Evolutionary conservation across 2,329 filamentous ascomycete species (phyloP), one percentile per base, ranked within the genome.

Genomic region (Colletotrichum sansevieriae): DNA sequence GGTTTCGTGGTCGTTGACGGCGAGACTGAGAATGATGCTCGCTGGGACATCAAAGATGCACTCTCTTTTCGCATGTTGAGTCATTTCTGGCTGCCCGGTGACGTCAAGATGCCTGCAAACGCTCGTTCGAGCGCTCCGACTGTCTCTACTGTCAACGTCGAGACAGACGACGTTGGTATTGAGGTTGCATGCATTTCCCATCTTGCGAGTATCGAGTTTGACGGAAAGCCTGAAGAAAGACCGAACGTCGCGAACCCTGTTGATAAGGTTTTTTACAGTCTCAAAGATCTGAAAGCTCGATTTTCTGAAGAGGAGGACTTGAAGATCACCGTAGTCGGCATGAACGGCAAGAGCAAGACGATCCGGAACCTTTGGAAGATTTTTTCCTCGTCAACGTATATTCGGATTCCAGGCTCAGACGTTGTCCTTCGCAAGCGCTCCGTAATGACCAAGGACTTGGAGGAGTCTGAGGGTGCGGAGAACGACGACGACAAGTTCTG

Each of bases 21-120:
- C 1, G 60, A 82, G 70, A 71, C 73, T 72, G 11, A 82, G 85
- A 72, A 93, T 72, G 88, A 92, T 74, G 91, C 89, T 73, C 80
- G 79, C 35, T 93, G 91, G 91, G 90, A 92, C 76, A 81, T 91
- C 63, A 81, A 91, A 15, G 91, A 93, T 76, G 84, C 85, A 41
- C 81, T 93, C 39, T 87, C 89, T 29, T 92, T 93, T 79, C 84
- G 88, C 61, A 88, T 88, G 72, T 88, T 92, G 72, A 87, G 89
- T 20, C 91, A 90, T 75, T 93, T 93, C 80, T 83, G 84, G 65
- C 82, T 91, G 54, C 90, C 91, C 0, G 85, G 84, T 20, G 91
- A 93, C 72, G 74, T 78, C 3, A 75, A 81, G 10, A 75, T 77
- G 25, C 18, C 72, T 41, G 20, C 52, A 37, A 10, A 55, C 55